Base-by-base conservation (phyloP, 2,329 filamentous ascomycete genomes). In the Clonostachys sp. region DNA sequence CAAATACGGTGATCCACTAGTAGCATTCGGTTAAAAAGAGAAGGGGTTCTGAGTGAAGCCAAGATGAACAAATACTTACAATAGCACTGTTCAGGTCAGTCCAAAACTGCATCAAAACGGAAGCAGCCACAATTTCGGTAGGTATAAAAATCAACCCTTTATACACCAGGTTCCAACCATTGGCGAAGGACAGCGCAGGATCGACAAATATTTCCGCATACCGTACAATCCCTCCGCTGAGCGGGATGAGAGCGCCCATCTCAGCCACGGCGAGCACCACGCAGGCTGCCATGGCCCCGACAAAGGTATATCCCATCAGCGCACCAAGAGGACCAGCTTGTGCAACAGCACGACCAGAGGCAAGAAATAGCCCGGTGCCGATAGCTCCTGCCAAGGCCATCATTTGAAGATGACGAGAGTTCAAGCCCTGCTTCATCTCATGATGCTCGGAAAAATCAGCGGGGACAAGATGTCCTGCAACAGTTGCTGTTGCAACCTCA, bases 331-430 rank as follows among this genome's bases (percentile, higher is more conserved):
- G 87, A 0, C 87, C 87, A 47, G 85, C 86, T 38, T 74, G 78
- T 12, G 78, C 72, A 18, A 91, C 68, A 0, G 87, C 87, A 42
- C 83, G 80, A 35, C 87, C 87, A 3, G 84, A 78, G 14, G 86
- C 87, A 47, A 90, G 82, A 5, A 91, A 74, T 36, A 90, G 69
- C 17, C 87, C 86, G 5, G 87, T 85, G 0, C 87, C 87, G 50
- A 77, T 81, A 67, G 73, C 84, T 57, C 70, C 81, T 53, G 75
- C 84, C 53, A 82, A 61, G 6, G 78, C 78, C 77, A 82, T 80
- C 76, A 88, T 86, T 50, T 74, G 79, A 10, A 87, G 62, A 61
- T 87, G 82, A 8, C 82, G 72, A 34, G 81, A 86, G 64, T 87
- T 86, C 45, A 87, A 73, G 3, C 78, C 78, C 47, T 79, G 72